Evolutionary conservation across 2,329 filamentous ascomycete species (phyloP).

Genomic region (Botryotinia narcissicola): DNA sequence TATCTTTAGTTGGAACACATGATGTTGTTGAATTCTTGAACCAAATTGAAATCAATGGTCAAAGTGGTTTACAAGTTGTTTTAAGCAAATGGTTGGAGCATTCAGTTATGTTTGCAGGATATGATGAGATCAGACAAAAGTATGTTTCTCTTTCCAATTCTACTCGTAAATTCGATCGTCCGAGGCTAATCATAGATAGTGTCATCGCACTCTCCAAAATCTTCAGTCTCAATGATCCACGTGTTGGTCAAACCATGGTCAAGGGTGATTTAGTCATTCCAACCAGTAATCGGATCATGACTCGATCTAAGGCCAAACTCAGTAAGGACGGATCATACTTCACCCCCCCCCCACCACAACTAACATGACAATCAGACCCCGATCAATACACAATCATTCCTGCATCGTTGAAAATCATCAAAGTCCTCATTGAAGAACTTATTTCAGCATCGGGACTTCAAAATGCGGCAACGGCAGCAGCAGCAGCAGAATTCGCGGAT

Average conservation of each 20-base stretch:
- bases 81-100: conserved; percentile 96
- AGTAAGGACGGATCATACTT: conserved; percentile 50
- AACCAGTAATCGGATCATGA: conserved; percentile 83
- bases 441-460: conserved; percentile 71
- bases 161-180: background rate
- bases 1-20: conserved; percentile 78
- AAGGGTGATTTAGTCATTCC: conserved; percentile 88
- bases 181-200: conserved; percentile 47
- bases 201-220: conserved; percentile 91
- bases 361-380: conserved; percentile 56
- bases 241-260: conserved; percentile 75
- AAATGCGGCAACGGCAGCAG: conserved; percentile 57
- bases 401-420: conserved; percentile 90
- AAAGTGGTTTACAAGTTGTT: conserved; percentile 85
- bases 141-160: conserved; percentile 46
- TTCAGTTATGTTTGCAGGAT: conserved; percentile 94
- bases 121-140: conserved; percentile 97
- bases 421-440: conserved; percentile 91
- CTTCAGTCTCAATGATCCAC: conserved; percentile 80
- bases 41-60: conserved; percentile 73
- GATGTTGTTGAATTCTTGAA: conserved; percentile 92
- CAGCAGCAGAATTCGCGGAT: conserved; percentile 54
- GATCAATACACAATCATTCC: conserved; percentile 86
- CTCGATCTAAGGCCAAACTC: conserved; percentile 81
- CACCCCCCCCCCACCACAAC: background rate